Percentiles rank a stretch among this genome's conserved stretches.
These are phyloP conservation scores for Phlegmacium glaucopus DNA, from an alignment of 768 basidiomycete genomes.

Conservation along the genomic window DNA sequence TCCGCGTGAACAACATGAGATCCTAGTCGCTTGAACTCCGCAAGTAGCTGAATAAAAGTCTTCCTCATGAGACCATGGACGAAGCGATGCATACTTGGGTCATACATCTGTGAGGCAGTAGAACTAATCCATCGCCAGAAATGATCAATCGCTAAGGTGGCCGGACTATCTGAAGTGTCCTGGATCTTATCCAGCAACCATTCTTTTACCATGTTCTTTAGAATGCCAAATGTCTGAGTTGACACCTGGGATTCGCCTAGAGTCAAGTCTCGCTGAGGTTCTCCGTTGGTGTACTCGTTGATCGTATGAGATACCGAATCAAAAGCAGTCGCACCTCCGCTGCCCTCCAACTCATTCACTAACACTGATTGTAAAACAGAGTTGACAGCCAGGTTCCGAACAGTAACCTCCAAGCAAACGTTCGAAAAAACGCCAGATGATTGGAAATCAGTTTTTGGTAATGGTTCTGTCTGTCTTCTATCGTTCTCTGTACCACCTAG, in stretches of 20 bases:
- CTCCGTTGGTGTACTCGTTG: constrained; percentile 80
- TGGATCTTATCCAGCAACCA: constrained; percentile 91
- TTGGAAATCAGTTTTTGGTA: constrained; percentile 81
- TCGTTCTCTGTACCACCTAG: constrained; percentile 93
- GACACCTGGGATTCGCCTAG: constrained; percentile 91
- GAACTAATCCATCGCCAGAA: constrained; percentile 98
- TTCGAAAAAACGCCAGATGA: constrained; percentile 87
- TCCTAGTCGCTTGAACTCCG: constrained; percentile 93
- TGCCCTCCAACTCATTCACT: constrained; percentile 97
- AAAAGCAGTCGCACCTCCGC: constrained; percentile 89
- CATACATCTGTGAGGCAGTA: constrained; percentile 80
- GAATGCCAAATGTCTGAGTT: constrained; percentile 76
- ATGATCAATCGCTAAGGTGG: constrained; percentile 77
- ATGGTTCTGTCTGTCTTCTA: constrained; percentile 67
- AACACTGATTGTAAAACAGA: constrained; percentile 91
- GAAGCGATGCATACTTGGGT: constrained; percentile 90
- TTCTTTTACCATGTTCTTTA: constrained; percentile 83
- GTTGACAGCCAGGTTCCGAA: constrained; percentile 92
- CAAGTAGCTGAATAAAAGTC: constrained; percentile 93
- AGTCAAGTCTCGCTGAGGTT: constrained; percentile 66
- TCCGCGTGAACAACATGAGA: constrained; percentile 93
- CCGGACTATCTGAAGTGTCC: constrained; percentile 60
- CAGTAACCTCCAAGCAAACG: constrained; percentile 85
- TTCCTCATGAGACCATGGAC: constrained; percentile 96
- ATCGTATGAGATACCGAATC: constrained; percentile 90